A percentile compares a stretch with the other conserved stretches of the same genome.
These are phyloP conservation scores for Hyaloscypha hepaticicola DNA, from an alignment of 495 filamentous ascomycete species.

Conservation along the genomic window DNA sequence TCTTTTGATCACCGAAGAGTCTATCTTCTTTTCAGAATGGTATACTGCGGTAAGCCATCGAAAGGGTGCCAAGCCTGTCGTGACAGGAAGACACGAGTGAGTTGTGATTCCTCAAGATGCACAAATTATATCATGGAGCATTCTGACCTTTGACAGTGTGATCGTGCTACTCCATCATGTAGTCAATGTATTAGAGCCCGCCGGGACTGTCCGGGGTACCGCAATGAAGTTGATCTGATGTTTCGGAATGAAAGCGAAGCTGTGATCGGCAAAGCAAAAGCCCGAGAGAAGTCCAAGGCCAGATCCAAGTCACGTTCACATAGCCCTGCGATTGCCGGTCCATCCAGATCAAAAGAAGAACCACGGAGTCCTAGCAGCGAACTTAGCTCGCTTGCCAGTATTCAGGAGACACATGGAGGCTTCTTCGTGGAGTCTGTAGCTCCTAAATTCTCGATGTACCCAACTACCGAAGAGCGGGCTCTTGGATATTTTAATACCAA, in stretches of 20 bases:
- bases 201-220: constrained; percentile 67
- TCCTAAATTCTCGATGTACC: constrained; percentile 2
- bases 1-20: no score
- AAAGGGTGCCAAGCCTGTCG: constrained; percentile 68
- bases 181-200: constrained; percentile 63
- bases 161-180: constrained; percentile 62
- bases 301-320: constrained; percentile 23
- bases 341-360: neutral
- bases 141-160: constrained; percentile 50
- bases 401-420: neutral
- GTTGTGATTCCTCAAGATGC: constrained; percentile 18
- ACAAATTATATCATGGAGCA: neutral
- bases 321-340: neutral
- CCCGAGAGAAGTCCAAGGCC: constrained; percentile 41
- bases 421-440: neutral
- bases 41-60: constrained; percentile 72
- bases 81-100: constrained; percentile 45
- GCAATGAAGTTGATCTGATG: constrained; percentile 67
- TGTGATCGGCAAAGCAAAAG: constrained; percentile 59
- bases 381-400: neutral
- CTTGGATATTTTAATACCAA: constrained; percentile 44
- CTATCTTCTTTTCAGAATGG: constrained; percentile 44
- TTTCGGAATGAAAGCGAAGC: constrained; percentile 72
- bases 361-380: neutral
- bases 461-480: constrained; percentile 41